These are phyloP conservation scores for Arabidopsis lyrata DNA, from an alignment of 441 rosid genomes.

Conservation along the genomic window DNA sequence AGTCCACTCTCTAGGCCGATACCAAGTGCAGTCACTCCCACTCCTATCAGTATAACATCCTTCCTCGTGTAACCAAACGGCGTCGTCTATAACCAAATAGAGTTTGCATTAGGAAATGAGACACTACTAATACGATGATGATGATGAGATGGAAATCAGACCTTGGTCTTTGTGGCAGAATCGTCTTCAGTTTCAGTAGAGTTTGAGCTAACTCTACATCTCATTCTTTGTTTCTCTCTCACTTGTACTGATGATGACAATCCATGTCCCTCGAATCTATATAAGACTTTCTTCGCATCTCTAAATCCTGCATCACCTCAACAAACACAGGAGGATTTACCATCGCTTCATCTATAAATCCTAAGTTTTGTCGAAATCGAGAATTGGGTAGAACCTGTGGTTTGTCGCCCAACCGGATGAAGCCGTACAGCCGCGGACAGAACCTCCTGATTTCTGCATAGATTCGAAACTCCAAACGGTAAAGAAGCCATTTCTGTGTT, in stretches of 20 bases:
- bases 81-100: constrained; percentile 51
- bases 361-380: background rate
- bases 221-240: constrained; percentile 31
- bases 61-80: constrained; percentile 91
- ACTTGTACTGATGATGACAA: constrained; percentile 28
- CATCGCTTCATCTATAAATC: constrained; percentile 12
- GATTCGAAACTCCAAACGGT: constrained; percentile 33
- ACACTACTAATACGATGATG: background rate
- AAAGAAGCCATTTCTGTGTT: constrained; percentile 42
- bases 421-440: constrained; percentile 7
- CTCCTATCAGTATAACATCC: constrained; percentile 85
- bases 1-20: constrained; percentile 83
- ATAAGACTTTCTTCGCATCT: constrained; percentile 19
- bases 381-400: background rate
- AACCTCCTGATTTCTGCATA: constrained; percentile 40
- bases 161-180: constrained; percentile 41
- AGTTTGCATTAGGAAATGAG: constrained; percentile 4
- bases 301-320: constrained; percentile 31
- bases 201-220: constrained; percentile 36
- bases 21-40: constrained; percentile 79
- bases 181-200: constrained; percentile 45
- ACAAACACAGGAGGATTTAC: constrained; percentile 6
- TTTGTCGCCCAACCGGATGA: constrained; percentile 25
- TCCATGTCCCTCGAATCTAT: constrained; percentile 27
- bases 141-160: constrained; percentile 7